phyloP scores from a whole-genome alignment of 352 stramenopile genomes.

The Pythium pyrilobum region DNA sequence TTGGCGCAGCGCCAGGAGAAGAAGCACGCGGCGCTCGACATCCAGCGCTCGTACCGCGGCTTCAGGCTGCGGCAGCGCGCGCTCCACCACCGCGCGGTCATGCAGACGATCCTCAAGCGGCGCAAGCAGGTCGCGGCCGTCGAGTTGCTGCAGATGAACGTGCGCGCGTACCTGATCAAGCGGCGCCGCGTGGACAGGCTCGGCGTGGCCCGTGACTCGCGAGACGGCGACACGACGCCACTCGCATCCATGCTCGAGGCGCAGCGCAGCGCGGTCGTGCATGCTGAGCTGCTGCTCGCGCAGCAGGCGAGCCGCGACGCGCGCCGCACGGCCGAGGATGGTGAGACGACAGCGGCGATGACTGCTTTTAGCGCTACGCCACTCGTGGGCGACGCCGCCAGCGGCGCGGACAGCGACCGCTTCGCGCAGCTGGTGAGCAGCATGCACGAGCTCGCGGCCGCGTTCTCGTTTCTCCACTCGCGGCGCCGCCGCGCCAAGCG shows the following conservation, averaged over 20 bases:
- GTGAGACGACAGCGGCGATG: too few species aligned
- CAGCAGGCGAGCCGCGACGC: too few species aligned
- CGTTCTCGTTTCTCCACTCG: slow-evolving; percentile 20
- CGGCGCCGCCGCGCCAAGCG: slow-evolving; percentile 10
- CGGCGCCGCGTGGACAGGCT: slow-evolving; percentile 12
- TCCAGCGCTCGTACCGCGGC: slow-evolving; percentile 59
- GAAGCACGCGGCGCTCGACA: slow-evolving; percentile 45
- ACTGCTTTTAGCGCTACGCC: too few species aligned
- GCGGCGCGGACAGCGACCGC: neutral
- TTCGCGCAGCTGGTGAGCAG: slow-evolving; percentile 13
- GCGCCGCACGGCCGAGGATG: too few species aligned
- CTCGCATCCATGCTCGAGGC: slow-evolving; percentile 7
- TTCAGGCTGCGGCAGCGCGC: slow-evolving; percentile 43
- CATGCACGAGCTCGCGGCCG: slow-evolving; percentile 14
- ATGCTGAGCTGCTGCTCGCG: too few species aligned
- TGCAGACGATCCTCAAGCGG: slow-evolving; percentile 37
- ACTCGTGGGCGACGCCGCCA: too few species aligned
- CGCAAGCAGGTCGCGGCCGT: slow-evolving; percentile 48
- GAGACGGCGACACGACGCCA: neutral
- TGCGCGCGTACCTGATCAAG: slow-evolving; percentile 57
- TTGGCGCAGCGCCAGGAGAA: slow-evolving; percentile 41
- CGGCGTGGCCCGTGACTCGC: neutral
- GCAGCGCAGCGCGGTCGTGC: neutral
- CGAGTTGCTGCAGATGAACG: slow-evolving; percentile 59
- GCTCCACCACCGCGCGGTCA: slow-evolving; percentile 50